Conservation (phyloP, 495 filamentous ascomycete species). For the Tuber calosporum region DNA sequence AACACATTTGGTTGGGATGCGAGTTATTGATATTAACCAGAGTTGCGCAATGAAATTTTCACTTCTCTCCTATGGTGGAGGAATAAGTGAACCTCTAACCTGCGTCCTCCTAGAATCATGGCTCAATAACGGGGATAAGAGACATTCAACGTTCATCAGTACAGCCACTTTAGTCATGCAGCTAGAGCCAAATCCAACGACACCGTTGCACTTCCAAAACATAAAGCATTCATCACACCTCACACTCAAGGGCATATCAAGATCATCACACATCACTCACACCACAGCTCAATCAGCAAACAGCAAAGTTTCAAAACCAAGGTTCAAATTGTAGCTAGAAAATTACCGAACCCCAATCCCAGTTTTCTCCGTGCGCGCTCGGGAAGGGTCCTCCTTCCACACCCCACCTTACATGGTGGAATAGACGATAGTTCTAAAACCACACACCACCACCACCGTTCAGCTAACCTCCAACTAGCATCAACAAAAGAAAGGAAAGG, state of each 20-base stretch:
- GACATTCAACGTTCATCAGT: not conserved
- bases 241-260: not conserved
- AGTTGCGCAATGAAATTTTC: not conserved
- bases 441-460: not conserved
- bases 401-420: not conserved
- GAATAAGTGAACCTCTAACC: not conserved
- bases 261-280: not conserved
- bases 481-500: not conserved
- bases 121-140: not conserved
- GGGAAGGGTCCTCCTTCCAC: not conserved
- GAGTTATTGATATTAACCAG: not conserved
- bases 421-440: not conserved
- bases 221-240: not conserved
- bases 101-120: not conserved
- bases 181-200: not conserved
- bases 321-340: not conserved
- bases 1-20: not conserved
- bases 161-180: not conserved
- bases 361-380: not conserved
- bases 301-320: not conserved
- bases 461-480: not conserved
- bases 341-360: not conserved
- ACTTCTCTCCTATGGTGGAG: not conserved
- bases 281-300: not conserved
- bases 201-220: not conserved